Base-by-base conservation (phyloP, 192 early-diverging fungal species). In the Coemansia sp. region DNA sequence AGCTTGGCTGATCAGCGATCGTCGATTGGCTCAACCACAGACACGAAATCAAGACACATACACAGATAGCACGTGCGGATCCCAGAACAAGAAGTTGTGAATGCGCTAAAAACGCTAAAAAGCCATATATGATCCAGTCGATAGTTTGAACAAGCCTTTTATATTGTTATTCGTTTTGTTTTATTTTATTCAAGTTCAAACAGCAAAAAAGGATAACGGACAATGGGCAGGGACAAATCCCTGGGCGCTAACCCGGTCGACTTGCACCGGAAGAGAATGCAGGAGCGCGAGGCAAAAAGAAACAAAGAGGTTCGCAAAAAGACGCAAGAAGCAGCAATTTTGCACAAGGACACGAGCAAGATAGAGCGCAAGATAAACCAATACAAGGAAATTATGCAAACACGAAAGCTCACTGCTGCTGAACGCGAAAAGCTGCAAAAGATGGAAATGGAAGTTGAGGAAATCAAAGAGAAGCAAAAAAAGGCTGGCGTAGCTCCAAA, bases 281-380 rank as follows among this genome's bases (percentile, higher is more conserved):
- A 77, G 12, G 67, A 77, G 48, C 71, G 75, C n/a, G 80, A 77
- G 17, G 54, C 67, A 11, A 74, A 83, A 56, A 65, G 68, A 28
- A 84, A 84, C 65, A 84, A 84, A 22, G 81, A 84, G 38, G 71
- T 68, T 9, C 72, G 76, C 18, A 68, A 78, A 18, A 68, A 75
- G 45, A 70, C 75, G 76, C 81, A 73, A 18, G 81, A 84, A 45
- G 60, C 17, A 1, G 66, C 73, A 7, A 22, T 75, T 17, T 32
- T 78, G 20, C 45, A 75, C 59, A 78, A 75, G 36, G 73, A 84
- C 57, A 79, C 76, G 3, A 18, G 58, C 36, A 75, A 79, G 43
- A 66, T 84, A 60, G 76, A 84, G 65, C 66, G 71, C 43, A 71
- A 70, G 33, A 84, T 84, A 14, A 76, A 74, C n/a, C 73, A 73